phyloP scores from a whole-genome alignment of 2,329 filamentous ascomycete species.

The Colletotrichum camelliae region DNA sequence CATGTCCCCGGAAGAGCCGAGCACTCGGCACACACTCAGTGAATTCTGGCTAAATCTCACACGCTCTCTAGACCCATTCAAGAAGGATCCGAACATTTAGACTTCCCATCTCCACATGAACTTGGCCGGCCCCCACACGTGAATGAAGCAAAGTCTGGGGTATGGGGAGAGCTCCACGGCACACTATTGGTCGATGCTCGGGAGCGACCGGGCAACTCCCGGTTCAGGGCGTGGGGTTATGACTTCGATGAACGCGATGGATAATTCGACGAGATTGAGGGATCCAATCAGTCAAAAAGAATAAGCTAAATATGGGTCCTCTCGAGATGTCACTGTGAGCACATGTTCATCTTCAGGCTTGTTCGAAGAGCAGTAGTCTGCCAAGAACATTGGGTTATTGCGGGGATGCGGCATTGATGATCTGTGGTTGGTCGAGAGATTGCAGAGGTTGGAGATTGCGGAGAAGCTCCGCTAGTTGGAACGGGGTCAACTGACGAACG shows the following conservation, averaged over 20 bases:
- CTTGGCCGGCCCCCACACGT: neutral
- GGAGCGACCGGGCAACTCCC: neutral
- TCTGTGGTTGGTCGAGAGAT: neutral
- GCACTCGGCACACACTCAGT: neutral
- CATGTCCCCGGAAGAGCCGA: neutral
- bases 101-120: neutral
- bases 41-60: neutral
- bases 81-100: neutral
- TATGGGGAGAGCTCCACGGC: neutral
- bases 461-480: conserved; percentile 1
- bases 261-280: neutral
- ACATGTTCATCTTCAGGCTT: neutral
- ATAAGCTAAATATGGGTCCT: neutral
- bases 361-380: neutral
- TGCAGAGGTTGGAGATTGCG: neutral
- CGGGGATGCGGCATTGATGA: conserved; percentile 10
- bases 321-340: neutral
- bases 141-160: neutral
- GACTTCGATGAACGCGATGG: neutral
- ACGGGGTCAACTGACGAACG: neutral
- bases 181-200: neutral
- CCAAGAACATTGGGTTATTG: neutral
- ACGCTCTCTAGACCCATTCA: neutral
- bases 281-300: neutral
- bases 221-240: neutral